phyloP scores from a whole-genome alignment of 2,329 filamentous ascomycete species.

The Chaetomiaceae sp. region DNA sequence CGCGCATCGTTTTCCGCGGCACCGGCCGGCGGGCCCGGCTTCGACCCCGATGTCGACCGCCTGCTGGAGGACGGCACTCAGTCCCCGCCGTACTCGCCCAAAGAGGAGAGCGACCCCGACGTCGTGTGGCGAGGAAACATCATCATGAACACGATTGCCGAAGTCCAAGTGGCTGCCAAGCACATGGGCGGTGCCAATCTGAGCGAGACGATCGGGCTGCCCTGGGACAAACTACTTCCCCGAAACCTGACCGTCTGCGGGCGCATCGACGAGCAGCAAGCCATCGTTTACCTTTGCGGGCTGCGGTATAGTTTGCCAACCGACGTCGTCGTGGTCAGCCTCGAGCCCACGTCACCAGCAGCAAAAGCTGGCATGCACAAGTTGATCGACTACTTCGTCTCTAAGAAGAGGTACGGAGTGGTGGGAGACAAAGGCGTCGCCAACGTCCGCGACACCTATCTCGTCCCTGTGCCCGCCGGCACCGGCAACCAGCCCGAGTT shows the following conservation, averaged over 20 bases:
- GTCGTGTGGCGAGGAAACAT: slow-evolving; percentile 75
- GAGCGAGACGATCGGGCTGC: slow-evolving; percentile 45
- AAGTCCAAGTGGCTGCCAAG: slow-evolving; percentile 72
- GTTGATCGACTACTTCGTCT: slow-evolving; percentile 83
- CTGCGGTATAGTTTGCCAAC: slow-evolving; percentile 76
- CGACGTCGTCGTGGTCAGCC: slow-evolving; percentile 75
- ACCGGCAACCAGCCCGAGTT: slow-evolving; percentile 73
- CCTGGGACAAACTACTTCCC: slow-evolving; percentile 74
- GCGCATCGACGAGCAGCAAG: slow-evolving; percentile 75
- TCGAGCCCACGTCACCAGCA: slow-evolving; percentile 60
- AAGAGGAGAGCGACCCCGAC: slow-evolving; percentile 61
- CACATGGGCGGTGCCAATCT: slow-evolving; percentile 83
- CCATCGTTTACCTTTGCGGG: slow-evolving; percentile 86
- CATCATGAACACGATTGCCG: slow-evolving; percentile 71
- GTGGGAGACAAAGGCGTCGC: slow-evolving; percentile 69
- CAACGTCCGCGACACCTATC: slow-evolving; percentile 84
- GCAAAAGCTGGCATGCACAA: slow-evolving; percentile 63
- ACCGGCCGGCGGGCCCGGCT: slow-evolving; percentile 54
- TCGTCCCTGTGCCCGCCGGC: slow-evolving; percentile 78
- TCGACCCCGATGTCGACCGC: slow-evolving; percentile 86
- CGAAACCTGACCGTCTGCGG: slow-evolving; percentile 66
- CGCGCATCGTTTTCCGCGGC: slow-evolving; percentile 45
- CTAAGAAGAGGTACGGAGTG: slow-evolving; percentile 81
- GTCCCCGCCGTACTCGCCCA: slow-evolving; percentile 78
- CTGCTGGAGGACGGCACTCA: slow-evolving; percentile 78